These are phyloP conservation scores for Pythium graminicola DNA, from an alignment of 352 stramenopile genomes.

Conservation along the genomic window DNA sequence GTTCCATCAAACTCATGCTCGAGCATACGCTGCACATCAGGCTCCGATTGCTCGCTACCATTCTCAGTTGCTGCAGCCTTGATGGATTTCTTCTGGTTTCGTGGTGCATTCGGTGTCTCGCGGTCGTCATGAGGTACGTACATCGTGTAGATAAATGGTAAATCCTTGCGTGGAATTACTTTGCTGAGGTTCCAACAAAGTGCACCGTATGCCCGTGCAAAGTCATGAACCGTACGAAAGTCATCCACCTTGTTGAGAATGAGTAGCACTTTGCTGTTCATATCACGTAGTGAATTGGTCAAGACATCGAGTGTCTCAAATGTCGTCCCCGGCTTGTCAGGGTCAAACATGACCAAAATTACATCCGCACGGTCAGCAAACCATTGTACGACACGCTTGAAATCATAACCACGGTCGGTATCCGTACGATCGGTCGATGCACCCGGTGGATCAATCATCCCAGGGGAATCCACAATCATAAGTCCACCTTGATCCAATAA, in stretches of 20 bases:
- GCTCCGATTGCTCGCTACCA: background rate
- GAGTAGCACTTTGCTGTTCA: slow-evolving; percentile 77
- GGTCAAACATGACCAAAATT: slow-evolving; percentile 87
- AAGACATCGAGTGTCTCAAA: slow-evolving; percentile 87
- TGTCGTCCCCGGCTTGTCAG: slow-evolving; percentile 82
- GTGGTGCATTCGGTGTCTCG: slow-evolving; percentile 10
- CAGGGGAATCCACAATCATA: slow-evolving; percentile 81
- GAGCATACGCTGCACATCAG: slow-evolving; percentile 63
- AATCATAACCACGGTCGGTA: slow-evolving; percentile 78
- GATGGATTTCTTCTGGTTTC: slow-evolving; percentile 5
- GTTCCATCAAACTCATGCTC: slow-evolving; percentile 85
- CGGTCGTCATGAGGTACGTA: slow-evolving; percentile 71
- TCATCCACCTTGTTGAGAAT: slow-evolving; percentile 89
- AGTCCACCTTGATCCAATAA: slow-evolving; percentile 73
- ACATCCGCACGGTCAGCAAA: slow-evolving; percentile 81
- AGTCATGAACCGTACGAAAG: slow-evolving; percentile 83
- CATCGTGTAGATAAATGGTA: slow-evolving; percentile 88
- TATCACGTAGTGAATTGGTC: slow-evolving; percentile 61
- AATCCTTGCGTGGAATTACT: slow-evolving; percentile 78
- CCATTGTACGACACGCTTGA: slow-evolving; percentile 83
- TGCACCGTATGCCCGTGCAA: slow-evolving; percentile 75
- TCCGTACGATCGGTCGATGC: slow-evolving; percentile 52
- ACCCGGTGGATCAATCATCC: slow-evolving; percentile 83
- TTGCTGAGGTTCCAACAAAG: slow-evolving; percentile 88
- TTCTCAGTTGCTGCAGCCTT: background rate